Percentiles rank a stretch among this genome's conserved stretches.
Evolutionary conservation across 2,329 filamentous ascomycete genomes (phyloP).

Genomic region (Epichloe glyceriae): DNA sequence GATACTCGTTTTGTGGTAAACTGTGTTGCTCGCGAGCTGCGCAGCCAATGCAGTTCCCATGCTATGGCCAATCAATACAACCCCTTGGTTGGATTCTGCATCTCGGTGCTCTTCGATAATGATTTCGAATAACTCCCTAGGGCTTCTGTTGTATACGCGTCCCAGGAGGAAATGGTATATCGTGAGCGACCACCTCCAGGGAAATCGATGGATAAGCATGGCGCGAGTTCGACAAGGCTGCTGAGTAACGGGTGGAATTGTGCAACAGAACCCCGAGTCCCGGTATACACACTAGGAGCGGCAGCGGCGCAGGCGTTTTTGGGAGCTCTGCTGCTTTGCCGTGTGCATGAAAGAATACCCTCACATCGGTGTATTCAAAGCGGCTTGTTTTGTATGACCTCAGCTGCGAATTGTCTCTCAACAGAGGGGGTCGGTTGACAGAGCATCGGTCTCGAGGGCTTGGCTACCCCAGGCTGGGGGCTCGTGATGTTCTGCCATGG

Average conservation of each 20-base stretch:
- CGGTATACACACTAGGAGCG: slow-evolving; percentile 81
- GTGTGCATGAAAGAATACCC: slow-evolving; percentile 75
- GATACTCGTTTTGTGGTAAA: slow-evolving; percentile 36
- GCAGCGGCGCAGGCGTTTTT: slow-evolving; percentile 50
- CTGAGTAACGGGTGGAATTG: slow-evolving; percentile 76
- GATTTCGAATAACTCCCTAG: slow-evolving; percentile 60
- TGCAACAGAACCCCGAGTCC: slow-evolving; percentile 81
- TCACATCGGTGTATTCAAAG: slow-evolving; percentile 61
- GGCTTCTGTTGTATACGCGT: slow-evolving; percentile 67
- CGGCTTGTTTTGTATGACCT: slow-evolving; percentile 57
- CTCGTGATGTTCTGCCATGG: slow-evolving; percentile 1
- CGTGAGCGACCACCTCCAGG: slow-evolving; percentile 78
- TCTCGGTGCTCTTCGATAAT: slow-evolving; percentile 65
- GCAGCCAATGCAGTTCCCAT: slow-evolving; percentile 75
- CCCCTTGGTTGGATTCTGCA: slow-evolving; percentile 49
- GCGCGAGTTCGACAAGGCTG: slow-evolving; percentile 69
- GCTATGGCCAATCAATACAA: slow-evolving; percentile 78
- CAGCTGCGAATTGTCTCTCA: slow-evolving; percentile 63
- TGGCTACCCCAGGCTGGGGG: neutral
- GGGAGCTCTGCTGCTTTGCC: slow-evolving; percentile 64
- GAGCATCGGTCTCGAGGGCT: slow-evolving; percentile 22
- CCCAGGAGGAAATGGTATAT: slow-evolving; percentile 58
- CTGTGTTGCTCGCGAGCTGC: slow-evolving; percentile 42
- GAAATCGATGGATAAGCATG: slow-evolving; percentile 73
- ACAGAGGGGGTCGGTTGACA: slow-evolving; percentile 61